A percentile compares a stretch with the other conserved stretches of the same genome.
These are phyloP conservation scores for Wickerhamiella galacta DNA, from an alignment of 805 yeast genomes.

Conservation along the genomic window DNA sequence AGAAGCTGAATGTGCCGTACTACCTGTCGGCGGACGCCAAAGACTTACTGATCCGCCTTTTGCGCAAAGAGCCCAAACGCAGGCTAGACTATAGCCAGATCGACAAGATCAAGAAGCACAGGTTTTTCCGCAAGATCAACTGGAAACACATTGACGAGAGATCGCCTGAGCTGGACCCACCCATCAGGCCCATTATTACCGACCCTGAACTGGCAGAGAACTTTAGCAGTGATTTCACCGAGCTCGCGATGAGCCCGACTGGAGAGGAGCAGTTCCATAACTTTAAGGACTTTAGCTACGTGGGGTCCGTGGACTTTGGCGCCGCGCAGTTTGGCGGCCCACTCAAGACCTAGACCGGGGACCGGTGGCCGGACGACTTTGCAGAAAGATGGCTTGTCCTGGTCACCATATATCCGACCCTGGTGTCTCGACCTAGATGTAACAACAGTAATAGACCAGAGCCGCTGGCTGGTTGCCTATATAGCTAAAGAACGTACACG, in stretches of 20 bases:
- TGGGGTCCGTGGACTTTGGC: constrained; percentile 13
- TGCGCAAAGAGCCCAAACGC: constrained; percentile 53
- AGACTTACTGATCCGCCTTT: constrained; percentile 46
- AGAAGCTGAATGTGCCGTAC: constrained; percentile 52
- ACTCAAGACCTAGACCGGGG: too few relatives aligned
- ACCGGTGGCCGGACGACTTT: too few relatives aligned
- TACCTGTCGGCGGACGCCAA: constrained; percentile 68
- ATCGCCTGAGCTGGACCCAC: constrained; percentile 39
- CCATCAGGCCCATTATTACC: constrained; percentile 68
- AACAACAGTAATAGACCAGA: too few relatives aligned
- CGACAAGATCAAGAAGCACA: constrained; percentile 38
- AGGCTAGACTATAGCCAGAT: constrained; percentile 45
- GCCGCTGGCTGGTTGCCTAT: too few relatives aligned
- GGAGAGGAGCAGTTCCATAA: constrained; percentile 5
- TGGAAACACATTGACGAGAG: constrained; percentile 46
- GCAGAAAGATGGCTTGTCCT: too few relatives aligned
- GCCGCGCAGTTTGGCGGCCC: too few relatives aligned
- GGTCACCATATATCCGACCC: too few relatives aligned
- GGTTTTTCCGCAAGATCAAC: constrained; percentile 60
- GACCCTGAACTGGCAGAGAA: constrained; percentile 74
- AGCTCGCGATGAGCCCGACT: constrained; percentile 29
- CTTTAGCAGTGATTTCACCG: constrained; percentile 65
- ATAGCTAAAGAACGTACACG: constrained; percentile 31
- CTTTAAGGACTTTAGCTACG: constrained; percentile 17
- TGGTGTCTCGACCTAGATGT: too few relatives aligned